Percentiles rank a stretch among this genome's conserved stretches.
These are phyloP conservation scores for Penicillium subrubescens DNA, from an alignment of 495 filamentous ascomycete species.

Conservation along the genomic window DNA sequence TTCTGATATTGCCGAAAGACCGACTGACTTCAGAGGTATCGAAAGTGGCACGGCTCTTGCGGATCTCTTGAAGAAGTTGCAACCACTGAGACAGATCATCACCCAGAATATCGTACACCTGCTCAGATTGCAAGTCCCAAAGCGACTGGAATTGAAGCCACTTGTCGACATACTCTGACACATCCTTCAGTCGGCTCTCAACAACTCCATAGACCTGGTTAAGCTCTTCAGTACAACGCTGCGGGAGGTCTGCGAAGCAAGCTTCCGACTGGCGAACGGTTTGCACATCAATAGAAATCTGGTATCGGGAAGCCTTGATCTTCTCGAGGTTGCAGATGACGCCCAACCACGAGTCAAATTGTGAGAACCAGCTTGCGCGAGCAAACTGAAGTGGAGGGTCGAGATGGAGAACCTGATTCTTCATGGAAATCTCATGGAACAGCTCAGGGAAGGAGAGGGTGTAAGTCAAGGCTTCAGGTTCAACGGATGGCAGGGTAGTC, in stretches of 20 bases:
- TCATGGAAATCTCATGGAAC: conserved; percentile 90
- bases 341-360: conserved; percentile 91
- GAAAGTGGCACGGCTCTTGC: conserved; percentile 89
- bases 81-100: conserved; percentile 91
- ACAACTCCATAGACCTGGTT: conserved; percentile 76
- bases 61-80: conserved; percentile 90
- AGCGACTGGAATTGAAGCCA: conserved; percentile 99
- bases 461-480: conserved; percentile 54
- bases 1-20: conserved; percentile 87
- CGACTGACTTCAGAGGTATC: conserved; percentile 91
- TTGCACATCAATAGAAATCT: conserved; percentile 74
- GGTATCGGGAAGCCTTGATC: conserved; percentile 92
- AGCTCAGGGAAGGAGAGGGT: conserved; percentile 57
- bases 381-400: conserved; percentile 92
- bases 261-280: conserved; percentile 61
- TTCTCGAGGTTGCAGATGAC: conserved; percentile 88
- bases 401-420: conserved; percentile 93
- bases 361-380: conserved; percentile 88
- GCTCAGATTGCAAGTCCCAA: conserved; percentile 95
- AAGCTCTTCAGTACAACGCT: conserved; percentile 74
- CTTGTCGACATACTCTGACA: conserved; percentile 85
- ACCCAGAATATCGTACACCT: conserved; percentile 88
- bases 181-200: conserved; percentile 73
- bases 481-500: conserved; percentile 39
- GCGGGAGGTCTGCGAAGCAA: conserved; percentile 85